These are phyloP conservation scores for Acanthamoeba healyi DNA, from an alignment of 208 protist genomes.

Conservation along the genomic window DNA sequence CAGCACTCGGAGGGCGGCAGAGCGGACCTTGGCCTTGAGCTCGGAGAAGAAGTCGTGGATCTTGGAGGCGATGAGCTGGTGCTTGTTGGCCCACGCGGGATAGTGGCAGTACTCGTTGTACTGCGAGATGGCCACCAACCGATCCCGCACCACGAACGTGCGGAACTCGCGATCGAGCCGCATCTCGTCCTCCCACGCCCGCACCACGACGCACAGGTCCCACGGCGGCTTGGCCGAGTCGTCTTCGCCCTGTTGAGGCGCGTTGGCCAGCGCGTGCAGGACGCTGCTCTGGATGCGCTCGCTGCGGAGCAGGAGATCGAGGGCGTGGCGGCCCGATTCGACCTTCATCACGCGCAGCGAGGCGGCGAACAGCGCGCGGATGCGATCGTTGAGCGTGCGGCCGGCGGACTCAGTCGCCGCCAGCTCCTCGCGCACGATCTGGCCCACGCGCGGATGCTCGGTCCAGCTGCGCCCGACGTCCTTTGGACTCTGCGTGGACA, in stretches of 20 bases:
- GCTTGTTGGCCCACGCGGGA: slow-evolving; percentile 28
- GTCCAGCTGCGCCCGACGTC: slow-evolving; percentile 28
- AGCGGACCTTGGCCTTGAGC: background rate
- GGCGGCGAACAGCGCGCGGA: background rate
- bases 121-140: slow-evolving; percentile 75
- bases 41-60: slow-evolving; percentile 22
- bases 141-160: slow-evolving; percentile 41
- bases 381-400: slow-evolving; percentile 10
- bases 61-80: slow-evolving; percentile 1
- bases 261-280: slow-evolving; percentile 9
- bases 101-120: slow-evolving; percentile 79
- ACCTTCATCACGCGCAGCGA: slow-evolving; percentile 31
- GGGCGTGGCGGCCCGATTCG: background rate
- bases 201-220: slow-evolving; percentile 28
- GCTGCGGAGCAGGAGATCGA: background rate
- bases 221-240: background rate
- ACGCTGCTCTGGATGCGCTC: slow-evolving; percentile 31
- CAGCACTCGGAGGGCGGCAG: background rate
- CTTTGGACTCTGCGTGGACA: slow-evolving; percentile 53
- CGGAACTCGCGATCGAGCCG: slow-evolving; percentile 76
- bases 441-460: background rate
- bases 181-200: slow-evolving; percentile 24
- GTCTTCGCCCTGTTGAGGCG: background rate
- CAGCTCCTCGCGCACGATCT: slow-evolving; percentile 5
- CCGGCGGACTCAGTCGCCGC: background rate